These are phyloP conservation scores for Termitomyces sp. DNA, from an alignment of 768 basidiomycete species.

Conservation along the genomic window DNA sequence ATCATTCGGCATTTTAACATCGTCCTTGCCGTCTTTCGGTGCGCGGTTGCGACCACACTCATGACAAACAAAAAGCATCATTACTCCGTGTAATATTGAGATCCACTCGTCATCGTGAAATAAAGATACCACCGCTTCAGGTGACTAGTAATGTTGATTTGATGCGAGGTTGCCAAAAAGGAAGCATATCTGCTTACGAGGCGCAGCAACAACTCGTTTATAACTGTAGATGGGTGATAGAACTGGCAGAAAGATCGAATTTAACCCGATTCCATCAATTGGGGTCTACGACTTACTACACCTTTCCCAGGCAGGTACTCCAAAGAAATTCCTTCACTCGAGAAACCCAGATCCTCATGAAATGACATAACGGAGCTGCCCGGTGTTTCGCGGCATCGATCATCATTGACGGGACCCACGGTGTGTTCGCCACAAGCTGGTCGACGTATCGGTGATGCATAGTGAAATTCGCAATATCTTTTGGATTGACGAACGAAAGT, in stretches of 20 bases:
- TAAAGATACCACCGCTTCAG: slow-evolving; percentile 9
- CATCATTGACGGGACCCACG: not conserved
- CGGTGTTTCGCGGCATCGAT: not conserved
- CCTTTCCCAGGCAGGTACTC: slow-evolving; percentile 1
- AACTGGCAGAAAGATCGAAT: not conserved
- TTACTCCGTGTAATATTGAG: slow-evolving; percentile 9
- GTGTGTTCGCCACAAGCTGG: not conserved
- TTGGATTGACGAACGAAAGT: slow-evolving; percentile 5
- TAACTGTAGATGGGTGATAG: slow-evolving; percentile 12
- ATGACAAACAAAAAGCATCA: not conserved
- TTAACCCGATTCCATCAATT: not conserved
- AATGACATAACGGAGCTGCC: not conserved
- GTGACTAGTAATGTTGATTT: not conserved
- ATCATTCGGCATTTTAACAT: slow-evolving; percentile 1
- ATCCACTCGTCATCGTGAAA: slow-evolving; percentile 16
- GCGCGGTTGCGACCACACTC: not conserved
- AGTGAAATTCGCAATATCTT: slow-evolving; percentile 1
- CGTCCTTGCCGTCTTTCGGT: not conserved
- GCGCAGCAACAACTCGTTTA: slow-evolving; percentile 11
- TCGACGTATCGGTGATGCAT: not conserved
- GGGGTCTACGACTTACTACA: not conserved
- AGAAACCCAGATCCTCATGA: not conserved
- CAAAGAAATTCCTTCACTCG: not conserved
- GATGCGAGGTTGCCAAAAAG: not conserved
- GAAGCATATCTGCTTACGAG: not conserved